These are phyloP conservation scores for Poteriospumella lacustris DNA, from an alignment of 108 stramenopile genomes.

Conservation along the genomic window DNA sequence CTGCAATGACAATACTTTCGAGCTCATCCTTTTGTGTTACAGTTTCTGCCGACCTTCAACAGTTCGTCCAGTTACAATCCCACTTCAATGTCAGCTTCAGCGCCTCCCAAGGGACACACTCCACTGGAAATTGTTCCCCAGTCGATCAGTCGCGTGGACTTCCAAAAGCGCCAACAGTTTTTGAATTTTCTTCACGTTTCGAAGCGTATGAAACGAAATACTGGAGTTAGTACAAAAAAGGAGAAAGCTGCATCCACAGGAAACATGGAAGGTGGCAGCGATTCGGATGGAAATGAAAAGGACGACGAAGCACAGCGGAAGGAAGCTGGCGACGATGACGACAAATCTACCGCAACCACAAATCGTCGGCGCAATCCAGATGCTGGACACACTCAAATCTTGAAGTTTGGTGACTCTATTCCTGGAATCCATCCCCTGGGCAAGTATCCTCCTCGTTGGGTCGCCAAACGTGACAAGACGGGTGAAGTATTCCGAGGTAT, in stretches of 20 bases:
- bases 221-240: too few relatives aligned
- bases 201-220: too few relatives aligned
- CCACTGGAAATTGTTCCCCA: neutral
- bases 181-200: neutral
- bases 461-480: neutral
- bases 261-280: neutral
- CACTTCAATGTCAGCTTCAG: too few relatives aligned
- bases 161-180: neutral
- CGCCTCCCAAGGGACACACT: neutral
- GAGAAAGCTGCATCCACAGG: neutral
- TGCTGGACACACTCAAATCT: neutral
- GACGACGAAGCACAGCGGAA: too few relatives aligned
- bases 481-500: neutral
- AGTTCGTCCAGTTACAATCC: too few relatives aligned
- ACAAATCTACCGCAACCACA: neutral
- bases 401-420: neutral
- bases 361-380: neutral
- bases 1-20: too few relatives aligned
- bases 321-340: neutral
- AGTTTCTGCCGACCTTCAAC: too few relatives aligned
- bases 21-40: too few relatives aligned
- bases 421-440: neutral
- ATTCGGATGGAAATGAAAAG: neutral
- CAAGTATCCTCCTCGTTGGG: neutral
- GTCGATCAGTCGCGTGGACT: neutral